phyloP scores from a whole-genome alignment of 805 yeast species.

The Candida vaughaniae region DNA sequence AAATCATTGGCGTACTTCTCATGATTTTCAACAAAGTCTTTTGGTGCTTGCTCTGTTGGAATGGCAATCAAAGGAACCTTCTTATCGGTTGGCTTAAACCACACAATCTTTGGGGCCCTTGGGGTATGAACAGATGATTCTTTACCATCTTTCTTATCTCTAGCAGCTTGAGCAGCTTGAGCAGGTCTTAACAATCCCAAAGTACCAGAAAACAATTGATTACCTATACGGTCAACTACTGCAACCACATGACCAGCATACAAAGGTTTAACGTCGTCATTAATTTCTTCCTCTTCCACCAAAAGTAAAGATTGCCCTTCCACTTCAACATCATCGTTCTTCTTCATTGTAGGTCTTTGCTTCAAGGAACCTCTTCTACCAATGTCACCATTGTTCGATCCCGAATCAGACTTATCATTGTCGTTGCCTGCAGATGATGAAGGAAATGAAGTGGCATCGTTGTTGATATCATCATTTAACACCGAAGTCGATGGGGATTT shows the following conservation, averaged over 20 bases:
- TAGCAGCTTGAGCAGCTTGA: conserved; percentile 84
- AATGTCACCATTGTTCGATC: conserved; percentile 39
- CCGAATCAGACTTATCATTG: conserved; percentile 25
- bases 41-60: conserved; percentile 97
- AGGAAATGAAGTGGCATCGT: conserved; percentile 67
- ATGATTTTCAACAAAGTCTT: conserved; percentile 90
- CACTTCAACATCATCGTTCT: conserved; percentile 97
- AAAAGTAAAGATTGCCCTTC: conserved; percentile 92
- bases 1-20: conserved; percentile 76
- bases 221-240: conserved; percentile 94
- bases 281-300: conserved; percentile 94
- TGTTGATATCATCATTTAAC: conserved; percentile 68
- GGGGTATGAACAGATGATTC: conserved; percentile 46
- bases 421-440: conserved; percentile 30
- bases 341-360: conserved; percentile 95
- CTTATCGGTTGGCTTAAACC: conserved; percentile 99
- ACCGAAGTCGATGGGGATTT: conserved; percentile 34
- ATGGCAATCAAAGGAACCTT: conserved; percentile 97
- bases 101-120: conserved; percentile 85
- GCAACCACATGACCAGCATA: conserved; percentile 99
- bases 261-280: conserved; percentile 87
- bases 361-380: conserved; percentile 84
- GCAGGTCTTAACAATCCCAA: conserved; percentile 93
- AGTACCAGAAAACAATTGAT: conserved; percentile 93
- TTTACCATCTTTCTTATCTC: conserved; percentile 47